Conservation (phyloP, 1,284 basidiomycete genomes). For the Ustilago vetiveriae region DNA sequence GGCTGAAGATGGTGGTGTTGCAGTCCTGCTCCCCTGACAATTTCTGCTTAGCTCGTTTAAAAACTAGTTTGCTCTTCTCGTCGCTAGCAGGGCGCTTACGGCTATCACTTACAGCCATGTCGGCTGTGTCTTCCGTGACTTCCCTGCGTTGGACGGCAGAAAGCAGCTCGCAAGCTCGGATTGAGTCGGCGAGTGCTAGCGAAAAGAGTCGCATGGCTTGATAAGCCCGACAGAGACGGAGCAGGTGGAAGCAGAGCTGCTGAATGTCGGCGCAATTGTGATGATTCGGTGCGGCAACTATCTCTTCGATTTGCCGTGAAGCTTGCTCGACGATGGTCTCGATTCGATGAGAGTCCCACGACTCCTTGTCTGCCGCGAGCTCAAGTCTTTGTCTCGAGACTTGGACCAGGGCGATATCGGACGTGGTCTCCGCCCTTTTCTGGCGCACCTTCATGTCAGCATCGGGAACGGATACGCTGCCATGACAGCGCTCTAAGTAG, state of each 20-base stretch:
- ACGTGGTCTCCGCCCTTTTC: too few species aligned
- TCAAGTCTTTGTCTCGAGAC: too few species aligned
- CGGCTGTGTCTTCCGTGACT: too few species aligned
- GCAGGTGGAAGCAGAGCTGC: constrained; percentile 8
- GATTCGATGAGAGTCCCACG: constrained; percentile 3
- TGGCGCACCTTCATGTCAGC: too few species aligned
- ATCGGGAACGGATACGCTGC: too few species aligned
- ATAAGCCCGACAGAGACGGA: constrained; percentile 11
- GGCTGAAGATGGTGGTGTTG: too few species aligned
- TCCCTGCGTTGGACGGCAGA: too few species aligned
- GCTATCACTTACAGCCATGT: too few species aligned
- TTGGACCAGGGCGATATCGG: too few species aligned
- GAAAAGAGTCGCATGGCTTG: constrained; percentile 4
- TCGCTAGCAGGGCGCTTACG: constrained; percentile 1
- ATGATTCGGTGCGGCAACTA: constrained; percentile 4
- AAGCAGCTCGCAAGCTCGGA: constrained; percentile 3
- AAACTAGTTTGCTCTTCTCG: background rate
- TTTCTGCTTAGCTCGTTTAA: constrained; percentile 2
- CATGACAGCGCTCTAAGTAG: too few species aligned
- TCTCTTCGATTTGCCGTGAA: constrained; percentile 5
- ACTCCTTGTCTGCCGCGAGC: background rate
- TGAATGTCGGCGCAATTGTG: constrained; percentile 5
- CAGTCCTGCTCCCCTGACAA: too few species aligned
- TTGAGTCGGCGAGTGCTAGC: constrained; percentile 6
- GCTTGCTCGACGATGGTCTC: constrained; percentile 12